These are phyloP conservation scores for Paramecium sexaurelia DNA, from an alignment of 73 alveolate genomes.

Conservation along the genomic window DNA sequence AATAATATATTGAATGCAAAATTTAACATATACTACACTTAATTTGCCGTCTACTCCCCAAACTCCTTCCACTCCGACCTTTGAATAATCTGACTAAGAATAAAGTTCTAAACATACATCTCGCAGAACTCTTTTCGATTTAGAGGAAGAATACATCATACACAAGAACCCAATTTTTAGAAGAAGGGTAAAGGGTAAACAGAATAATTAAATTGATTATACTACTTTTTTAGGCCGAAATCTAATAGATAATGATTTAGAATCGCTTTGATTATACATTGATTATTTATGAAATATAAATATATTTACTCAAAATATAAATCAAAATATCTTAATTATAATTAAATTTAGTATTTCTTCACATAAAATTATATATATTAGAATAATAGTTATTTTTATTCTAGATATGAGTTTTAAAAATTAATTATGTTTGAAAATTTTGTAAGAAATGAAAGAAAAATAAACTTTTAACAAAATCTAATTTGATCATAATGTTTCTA, in stretches of 20 bases:
- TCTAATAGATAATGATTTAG: background rate
- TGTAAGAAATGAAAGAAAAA: background rate
- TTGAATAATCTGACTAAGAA: background rate
- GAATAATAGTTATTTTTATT: background rate
- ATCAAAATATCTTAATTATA: background rate
- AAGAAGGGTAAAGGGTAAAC: background rate
- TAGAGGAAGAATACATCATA: background rate
- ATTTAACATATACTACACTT: background rate
- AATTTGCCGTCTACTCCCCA: background rate
- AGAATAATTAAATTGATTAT: background rate
- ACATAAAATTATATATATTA: background rate
- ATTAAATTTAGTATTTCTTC: background rate
- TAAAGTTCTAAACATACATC: background rate
- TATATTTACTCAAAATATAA: background rate
- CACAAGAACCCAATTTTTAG: background rate
- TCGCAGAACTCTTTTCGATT: background rate
- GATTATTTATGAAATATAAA: background rate
- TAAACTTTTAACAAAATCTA: background rate
- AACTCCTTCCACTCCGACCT: slow-evolving; percentile 20
- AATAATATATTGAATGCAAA: background rate
- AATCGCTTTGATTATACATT: background rate
- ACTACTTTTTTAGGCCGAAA: background rate
- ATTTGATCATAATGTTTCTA: background rate
- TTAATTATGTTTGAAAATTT: background rate
- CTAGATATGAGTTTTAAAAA: background rate